phyloP scores from a whole-genome alignment of 441 rosid genomes.

The Mallotus japonicus region DNA sequence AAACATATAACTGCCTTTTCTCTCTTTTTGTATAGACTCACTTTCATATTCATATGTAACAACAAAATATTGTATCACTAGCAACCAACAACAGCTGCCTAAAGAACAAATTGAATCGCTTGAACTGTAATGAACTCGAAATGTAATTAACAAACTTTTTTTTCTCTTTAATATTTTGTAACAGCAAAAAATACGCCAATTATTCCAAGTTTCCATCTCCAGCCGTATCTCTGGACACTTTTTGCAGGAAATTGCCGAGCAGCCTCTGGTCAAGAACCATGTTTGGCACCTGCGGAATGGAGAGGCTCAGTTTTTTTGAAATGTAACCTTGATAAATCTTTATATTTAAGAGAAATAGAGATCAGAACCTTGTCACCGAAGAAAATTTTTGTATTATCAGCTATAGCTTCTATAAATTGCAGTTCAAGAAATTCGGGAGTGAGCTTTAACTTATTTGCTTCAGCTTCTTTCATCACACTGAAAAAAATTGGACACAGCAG shows the following conservation, averaged over 20 bases:
- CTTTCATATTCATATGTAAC: too few species aligned
- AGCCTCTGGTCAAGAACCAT: slow-evolving; percentile 88
- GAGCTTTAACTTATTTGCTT: slow-evolving; percentile 88
- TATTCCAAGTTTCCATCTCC: slow-evolving; percentile 13
- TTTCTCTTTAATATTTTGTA: too few species aligned
- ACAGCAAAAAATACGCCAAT: not conserved
- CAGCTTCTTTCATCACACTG: slow-evolving; percentile 78
- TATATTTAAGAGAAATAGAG: slow-evolving; percentile 13
- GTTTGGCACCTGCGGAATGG: slow-evolving; percentile 58
- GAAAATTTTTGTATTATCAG: slow-evolving; percentile 81
- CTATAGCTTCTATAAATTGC: slow-evolving; percentile 77
- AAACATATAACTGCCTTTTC: too few species aligned
- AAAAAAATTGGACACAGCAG: slow-evolving; percentile 10
- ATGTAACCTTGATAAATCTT: not conserved
- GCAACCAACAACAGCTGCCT: not conserved
- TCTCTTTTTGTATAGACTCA: too few species aligned
- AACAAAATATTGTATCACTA: too few species aligned
- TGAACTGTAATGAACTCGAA: not conserved
- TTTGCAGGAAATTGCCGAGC: slow-evolving; percentile 70
- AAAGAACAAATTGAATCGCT: not conserved
- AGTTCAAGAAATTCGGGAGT: slow-evolving; percentile 83
- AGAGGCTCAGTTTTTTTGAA: not conserved
- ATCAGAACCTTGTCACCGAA: slow-evolving; percentile 73
- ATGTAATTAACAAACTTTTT: too few species aligned
- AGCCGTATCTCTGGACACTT: slow-evolving; percentile 32